Conservation (phyloP, 2,329 filamentous ascomycete species). For the Xylariaceae sp. region DNA sequence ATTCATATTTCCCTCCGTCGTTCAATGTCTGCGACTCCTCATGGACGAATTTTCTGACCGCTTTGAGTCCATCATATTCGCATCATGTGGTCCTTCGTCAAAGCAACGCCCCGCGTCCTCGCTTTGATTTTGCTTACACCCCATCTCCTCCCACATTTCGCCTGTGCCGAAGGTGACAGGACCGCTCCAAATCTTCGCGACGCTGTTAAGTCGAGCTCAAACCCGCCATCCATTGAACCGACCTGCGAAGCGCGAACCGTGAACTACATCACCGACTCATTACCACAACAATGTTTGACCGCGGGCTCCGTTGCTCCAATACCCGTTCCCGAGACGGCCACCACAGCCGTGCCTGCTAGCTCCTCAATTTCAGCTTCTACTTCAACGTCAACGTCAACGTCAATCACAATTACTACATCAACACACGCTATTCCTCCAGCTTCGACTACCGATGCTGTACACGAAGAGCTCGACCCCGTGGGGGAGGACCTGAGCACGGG, state of each 20-base stretch:
- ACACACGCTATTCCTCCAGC: conserved; percentile 17
- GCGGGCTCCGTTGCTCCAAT: conserved; percentile 42
- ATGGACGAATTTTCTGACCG: conserved; percentile 24
- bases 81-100: conserved; percentile 25
- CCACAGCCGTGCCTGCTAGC: conserved; percentile 21
- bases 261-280: conserved; percentile 74
- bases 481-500: conserved; percentile 52
- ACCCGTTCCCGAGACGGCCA: conserved; percentile 20
- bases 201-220: conserved; percentile 17
- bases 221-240: conserved; percentile 25
- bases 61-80: conserved; percentile 5
- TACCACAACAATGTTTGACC: conserved; percentile 70
- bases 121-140: conserved; percentile 15
- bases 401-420: too few relatives aligned
- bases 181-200: conserved; percentile 18
- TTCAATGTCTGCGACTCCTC: conserved; percentile 2
- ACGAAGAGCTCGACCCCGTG: conserved; percentile 55
- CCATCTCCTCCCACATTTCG: conserved; percentile 9
- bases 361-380: conserved; percentile 8
- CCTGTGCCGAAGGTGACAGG: conserved; percentile 19
- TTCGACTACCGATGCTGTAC: conserved; percentile 18
- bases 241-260: conserved; percentile 58
- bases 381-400: too few relatives aligned
- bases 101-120: conserved; percentile 18
- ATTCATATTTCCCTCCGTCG: background rate